Base-by-base conservation (phyloP, 257 asterid species). In the Solanum phureja region DNA sequence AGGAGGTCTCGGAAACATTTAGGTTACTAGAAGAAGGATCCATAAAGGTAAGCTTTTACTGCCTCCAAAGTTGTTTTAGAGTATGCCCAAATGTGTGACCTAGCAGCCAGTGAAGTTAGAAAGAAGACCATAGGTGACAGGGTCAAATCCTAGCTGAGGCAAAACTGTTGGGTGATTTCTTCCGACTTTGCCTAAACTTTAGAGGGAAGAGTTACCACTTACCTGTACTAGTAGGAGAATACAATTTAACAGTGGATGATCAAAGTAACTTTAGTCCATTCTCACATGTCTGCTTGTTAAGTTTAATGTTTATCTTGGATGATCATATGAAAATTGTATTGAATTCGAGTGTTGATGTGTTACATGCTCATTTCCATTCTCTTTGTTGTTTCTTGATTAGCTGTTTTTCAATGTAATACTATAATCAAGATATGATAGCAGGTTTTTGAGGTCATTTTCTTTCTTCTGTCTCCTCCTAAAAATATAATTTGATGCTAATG, bases 1-100 rank as follows among this genome's bases (percentile, higher is more conserved):
- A 94, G 87, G 99, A 95, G 96, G 92, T 93, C 82, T 93, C 94
- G 4, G 94, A 92, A 92, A 96, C 96, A 23, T 92, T 95, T 29
- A 88, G 90, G 87, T 89, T 87, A 86, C 93, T 97, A 84, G 94
- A 93, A 91, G 97, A 94, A 90, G 96, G 98, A 87, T 92, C 90
- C 73, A 87, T 97, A 83, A 97, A 97, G 98, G 99, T 93, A 89
- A 38, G 82, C 34, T 31, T 86, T 86, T 81, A 46, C 85, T 49
- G 10, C 69, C 42, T 81, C 69, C 42, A 27, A 81, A 18, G 19
- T 81, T 81, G 68, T 10, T 46, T 27, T 49, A 10, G n/a, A 3
- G 29, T 81, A 49, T 7, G 12, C 69, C 42, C 85, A 81, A 46
- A 81, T 81, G 66, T 81, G 42, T 49, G 85, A 81, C 69, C 40